These are phyloP conservation scores for Mycena latifolia DNA, from an alignment of 768 basidiomycete genomes.

Conservation along the genomic window DNA sequence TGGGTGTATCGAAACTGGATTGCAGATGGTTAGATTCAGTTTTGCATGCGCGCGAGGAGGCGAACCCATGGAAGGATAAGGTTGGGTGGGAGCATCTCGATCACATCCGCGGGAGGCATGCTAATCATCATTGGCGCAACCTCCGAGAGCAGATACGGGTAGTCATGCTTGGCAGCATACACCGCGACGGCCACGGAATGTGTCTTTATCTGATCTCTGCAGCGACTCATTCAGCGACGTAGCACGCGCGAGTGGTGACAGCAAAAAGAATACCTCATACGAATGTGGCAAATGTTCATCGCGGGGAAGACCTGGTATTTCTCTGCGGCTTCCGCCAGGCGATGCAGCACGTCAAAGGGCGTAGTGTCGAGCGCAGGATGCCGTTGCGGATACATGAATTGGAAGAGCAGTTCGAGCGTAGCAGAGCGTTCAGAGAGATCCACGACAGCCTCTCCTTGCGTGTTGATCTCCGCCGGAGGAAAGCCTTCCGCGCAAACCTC, in stretches of 20 bases:
- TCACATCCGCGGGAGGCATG: not conserved
- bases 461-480: constrained; percentile 4
- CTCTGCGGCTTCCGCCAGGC: constrained; percentile 28
- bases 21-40: too few species aligned
- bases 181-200: too few species aligned
- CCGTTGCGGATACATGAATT: constrained; percentile 20
- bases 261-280: too few species aligned
- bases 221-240: too few species aligned
- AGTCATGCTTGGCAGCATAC: constrained; percentile 15
- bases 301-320: constrained; percentile 31
- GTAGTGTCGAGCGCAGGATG: constrained; percentile 11
- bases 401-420: constrained; percentile 22
- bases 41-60: too few species aligned
- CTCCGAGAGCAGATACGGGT: constrained; percentile 17
- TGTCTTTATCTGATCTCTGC: too few species aligned
- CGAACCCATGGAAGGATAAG: constrained; percentile 17
- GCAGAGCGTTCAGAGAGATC: constrained; percentile 11
- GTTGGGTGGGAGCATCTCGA: not conserved
- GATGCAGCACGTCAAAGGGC: not conserved
- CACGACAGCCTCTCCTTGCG: not conserved
- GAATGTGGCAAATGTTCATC: constrained; percentile 21
- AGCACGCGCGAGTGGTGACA: too few species aligned
- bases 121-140: constrained; percentile 24
- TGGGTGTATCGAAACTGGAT: too few species aligned
- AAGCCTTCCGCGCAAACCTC: constrained; percentile 23